Evolutionary conservation across 441 rosid species (phyloP).

Genomic region (Breynia disticha): DNA sequence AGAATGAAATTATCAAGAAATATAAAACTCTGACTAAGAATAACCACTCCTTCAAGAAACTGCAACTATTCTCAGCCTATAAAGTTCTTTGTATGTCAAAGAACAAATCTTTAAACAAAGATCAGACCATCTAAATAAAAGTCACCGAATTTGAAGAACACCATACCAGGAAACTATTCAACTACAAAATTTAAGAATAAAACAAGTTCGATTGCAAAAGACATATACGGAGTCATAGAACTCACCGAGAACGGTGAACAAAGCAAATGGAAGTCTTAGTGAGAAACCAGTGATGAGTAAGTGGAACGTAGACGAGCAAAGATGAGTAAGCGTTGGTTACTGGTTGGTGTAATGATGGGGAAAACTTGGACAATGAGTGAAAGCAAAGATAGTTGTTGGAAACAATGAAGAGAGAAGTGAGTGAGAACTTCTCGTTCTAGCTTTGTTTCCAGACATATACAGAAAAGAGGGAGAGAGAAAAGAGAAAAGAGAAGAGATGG

Average conservation of each 20-base stretch:
- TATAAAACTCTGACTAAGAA: background rate
- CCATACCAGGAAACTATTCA: background rate
- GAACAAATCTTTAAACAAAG: background rate
- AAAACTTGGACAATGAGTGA: slow-evolving; percentile 7
- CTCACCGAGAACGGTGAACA: too few relatives aligned
- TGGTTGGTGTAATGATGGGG: background rate
- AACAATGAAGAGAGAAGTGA: background rate
- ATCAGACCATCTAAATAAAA: slow-evolving; percentile 3
- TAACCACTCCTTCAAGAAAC: slow-evolving; percentile 2
- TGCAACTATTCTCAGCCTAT: background rate
- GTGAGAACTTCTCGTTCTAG: background rate
- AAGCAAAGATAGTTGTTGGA: background rate
- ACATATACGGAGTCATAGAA: background rate
- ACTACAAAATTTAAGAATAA: background rate
- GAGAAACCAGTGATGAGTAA: too few relatives aligned
- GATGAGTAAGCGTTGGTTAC: background rate
- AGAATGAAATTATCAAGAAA: slow-evolving; percentile 16
- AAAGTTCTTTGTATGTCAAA: background rate
- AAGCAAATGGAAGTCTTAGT: too few relatives aligned
- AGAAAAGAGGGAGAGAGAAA: too few relatives aligned
- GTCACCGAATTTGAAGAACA: background rate
- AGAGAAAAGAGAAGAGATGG: background rate
- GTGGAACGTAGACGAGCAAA: too few relatives aligned
- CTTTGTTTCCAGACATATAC: too few relatives aligned
- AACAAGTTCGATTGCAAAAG: background rate